Conservation (phyloP, 106 monocot genomes). For the Acorus gramineus region DNA sequence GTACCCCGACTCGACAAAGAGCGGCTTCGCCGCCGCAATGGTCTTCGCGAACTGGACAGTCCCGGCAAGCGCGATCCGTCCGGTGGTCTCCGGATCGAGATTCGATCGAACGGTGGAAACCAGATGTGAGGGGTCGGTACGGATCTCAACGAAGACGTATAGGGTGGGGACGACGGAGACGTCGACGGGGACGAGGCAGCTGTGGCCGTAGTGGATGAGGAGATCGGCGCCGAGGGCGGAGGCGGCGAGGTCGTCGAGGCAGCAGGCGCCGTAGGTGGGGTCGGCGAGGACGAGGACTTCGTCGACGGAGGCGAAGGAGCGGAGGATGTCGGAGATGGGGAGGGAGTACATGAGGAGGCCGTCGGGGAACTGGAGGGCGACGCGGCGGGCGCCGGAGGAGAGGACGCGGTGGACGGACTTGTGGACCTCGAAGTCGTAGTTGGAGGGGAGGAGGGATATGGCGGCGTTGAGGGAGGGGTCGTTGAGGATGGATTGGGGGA, state of each 20-base stretch:
- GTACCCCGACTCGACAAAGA: conserved; percentile 28
- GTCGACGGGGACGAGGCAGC: conserved; percentile 87
- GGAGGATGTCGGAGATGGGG: conserved; percentile 75
- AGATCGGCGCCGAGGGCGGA: conserved; percentile 57
- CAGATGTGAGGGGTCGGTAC: conserved; percentile 44
- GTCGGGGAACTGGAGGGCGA: conserved; percentile 89
- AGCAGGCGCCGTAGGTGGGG: conserved; percentile 96
- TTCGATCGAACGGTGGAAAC: conserved; percentile 25
- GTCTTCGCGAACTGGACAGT: conserved; percentile 87
- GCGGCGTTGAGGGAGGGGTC: conserved; percentile 61
- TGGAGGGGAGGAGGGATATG: conserved; percentile 69
- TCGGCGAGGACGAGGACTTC: conserved; percentile 79
- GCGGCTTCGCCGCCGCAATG: conserved; percentile 41
- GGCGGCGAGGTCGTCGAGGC: conserved; percentile 75
- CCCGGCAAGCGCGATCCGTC: conserved; percentile 50
- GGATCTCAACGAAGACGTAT: conserved; percentile 88
- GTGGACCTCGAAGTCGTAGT: conserved; percentile 96
- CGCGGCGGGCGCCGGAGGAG: conserved; percentile 44
- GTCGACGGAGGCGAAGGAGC: conserved; percentile 22
- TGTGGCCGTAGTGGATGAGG: conserved; percentile 91
- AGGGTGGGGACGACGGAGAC: conserved; percentile 51
- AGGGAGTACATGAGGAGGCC: conserved; percentile 94
- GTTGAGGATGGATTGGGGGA: conserved; percentile 63
- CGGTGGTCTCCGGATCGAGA: conserved; percentile 9
- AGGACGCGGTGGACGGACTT: conserved; percentile 80